Percentiles rank a stretch among this genome's conserved stretches.
Evolutionary conservation across 345 rosid genomes (phyloP).

Genomic region (Excoecaria agallocha): DNA sequence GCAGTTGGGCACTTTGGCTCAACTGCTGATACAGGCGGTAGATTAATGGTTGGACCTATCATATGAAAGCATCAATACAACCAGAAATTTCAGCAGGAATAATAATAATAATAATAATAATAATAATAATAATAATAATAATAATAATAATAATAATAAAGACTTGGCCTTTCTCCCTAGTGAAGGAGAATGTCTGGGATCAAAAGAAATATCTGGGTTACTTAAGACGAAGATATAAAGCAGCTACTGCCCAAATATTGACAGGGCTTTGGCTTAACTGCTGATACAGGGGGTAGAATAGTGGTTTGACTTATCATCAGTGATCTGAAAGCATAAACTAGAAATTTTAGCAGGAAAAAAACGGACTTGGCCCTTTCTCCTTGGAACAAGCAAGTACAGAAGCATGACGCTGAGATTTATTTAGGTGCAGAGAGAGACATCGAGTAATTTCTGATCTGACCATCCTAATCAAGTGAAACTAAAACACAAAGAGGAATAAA

Average conservation of each 20-base stretch:
- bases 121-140: too few relatives aligned
- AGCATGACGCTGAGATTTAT: not conserved
- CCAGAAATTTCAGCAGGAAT: too few relatives aligned
- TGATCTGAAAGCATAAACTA: not conserved
- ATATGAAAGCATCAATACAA: too few relatives aligned
- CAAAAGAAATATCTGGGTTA: conserved; percentile 4
- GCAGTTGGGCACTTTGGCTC: not conserved
- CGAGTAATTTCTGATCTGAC: not conserved
- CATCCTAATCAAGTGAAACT: not conserved
- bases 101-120: too few relatives aligned
- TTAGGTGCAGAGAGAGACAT: not conserved
- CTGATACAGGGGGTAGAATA: not conserved
- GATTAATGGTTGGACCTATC: too few relatives aligned
- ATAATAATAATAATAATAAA: too few relatives aligned
- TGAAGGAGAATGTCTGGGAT: not conserved
- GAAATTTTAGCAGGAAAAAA: not conserved
- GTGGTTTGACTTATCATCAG: not conserved
- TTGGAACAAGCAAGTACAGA: not conserved
- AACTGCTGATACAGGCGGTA: not conserved
- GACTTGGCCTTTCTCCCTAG: too few relatives aligned
- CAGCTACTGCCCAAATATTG: conserved; percentile 5
- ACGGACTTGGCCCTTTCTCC: not conserved
- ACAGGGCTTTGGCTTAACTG: not conserved
- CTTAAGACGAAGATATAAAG: not conserved
- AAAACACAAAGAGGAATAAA: not conserved